phyloP scores from a whole-genome alignment of 225 moss, liverwort and hornwort genomes.

The Climacium dendroides region DNA sequence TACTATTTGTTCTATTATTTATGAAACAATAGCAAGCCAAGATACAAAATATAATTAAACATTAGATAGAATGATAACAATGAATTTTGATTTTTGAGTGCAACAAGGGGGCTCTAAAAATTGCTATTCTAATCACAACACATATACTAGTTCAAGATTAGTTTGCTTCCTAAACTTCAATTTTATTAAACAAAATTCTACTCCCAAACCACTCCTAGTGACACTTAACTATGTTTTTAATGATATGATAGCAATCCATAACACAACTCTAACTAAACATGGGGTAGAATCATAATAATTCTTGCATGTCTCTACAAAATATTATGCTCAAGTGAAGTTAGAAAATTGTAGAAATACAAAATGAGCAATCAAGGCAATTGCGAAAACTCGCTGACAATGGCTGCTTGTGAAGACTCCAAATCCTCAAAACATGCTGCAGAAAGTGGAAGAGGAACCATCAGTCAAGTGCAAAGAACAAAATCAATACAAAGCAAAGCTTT shows the following conservation, averaged over 20 bases:
- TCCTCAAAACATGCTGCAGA: too few species aligned
- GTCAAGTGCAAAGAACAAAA: too few species aligned
- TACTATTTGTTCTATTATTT: neutral
- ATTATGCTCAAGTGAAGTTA: too few species aligned
- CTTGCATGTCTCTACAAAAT: too few species aligned
- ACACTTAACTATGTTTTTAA: neutral
- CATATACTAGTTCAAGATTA: neutral
- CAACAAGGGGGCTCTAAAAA: neutral
- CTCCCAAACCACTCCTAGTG: neutral
- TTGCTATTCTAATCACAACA: neutral
- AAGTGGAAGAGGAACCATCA: too few species aligned
- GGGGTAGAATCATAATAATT: neutral
- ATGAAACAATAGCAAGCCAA: neutral
- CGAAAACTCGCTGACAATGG: too few species aligned
- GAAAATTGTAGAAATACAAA: too few species aligned
- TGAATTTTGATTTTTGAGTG: neutral
- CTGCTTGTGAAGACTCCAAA: too few species aligned
- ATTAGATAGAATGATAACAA: neutral
- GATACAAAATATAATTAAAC: neutral
- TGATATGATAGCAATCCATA: neutral
- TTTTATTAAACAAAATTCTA: neutral
- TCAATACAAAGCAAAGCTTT: too few species aligned
- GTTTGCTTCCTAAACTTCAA: neutral
- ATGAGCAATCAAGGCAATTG: too few species aligned
- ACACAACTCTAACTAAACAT: neutral